phyloP scores from a whole-genome alignment of 441 rosid species.

The Bruguiera hainesii region DNA sequence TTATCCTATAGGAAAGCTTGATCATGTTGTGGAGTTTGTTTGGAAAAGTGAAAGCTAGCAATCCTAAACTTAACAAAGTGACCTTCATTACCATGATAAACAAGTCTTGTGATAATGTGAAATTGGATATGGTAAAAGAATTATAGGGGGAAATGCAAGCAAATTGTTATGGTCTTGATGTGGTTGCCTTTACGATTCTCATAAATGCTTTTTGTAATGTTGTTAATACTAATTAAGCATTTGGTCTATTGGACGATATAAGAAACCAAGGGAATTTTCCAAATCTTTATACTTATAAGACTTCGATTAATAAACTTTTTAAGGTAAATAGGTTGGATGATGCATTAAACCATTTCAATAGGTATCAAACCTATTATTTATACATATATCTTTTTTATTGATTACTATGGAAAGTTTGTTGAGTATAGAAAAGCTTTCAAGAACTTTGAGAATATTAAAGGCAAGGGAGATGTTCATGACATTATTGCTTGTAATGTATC shows the following conservation, averaged over 20 bases:
- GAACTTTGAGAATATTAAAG: slow-evolving; percentile 79
- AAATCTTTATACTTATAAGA: slow-evolving; percentile 81
- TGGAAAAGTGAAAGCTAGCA: slow-evolving; percentile 64
- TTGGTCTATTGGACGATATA: slow-evolving; percentile 63
- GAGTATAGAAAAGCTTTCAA: slow-evolving; percentile 59
- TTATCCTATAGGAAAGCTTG: slow-evolving; percentile 67
- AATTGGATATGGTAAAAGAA: slow-evolving; percentile 31
- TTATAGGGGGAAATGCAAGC: slow-evolving; percentile 87
- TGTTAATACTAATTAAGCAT: slow-evolving; percentile 62
- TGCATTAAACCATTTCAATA: slow-evolving; percentile 55
- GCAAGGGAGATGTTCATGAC: slow-evolving; percentile 72
- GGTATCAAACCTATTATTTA: slow-evolving; percentile 72
- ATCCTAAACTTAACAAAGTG: slow-evolving; percentile 79
- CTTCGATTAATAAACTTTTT: slow-evolving; percentile 75
- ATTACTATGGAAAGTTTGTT: slow-evolving; percentile 83
- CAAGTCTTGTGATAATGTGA: slow-evolving; percentile 69
- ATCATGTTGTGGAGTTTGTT: slow-evolving; percentile 58
- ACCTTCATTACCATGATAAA: slow-evolving; percentile 82
- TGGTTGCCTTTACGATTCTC: slow-evolving; percentile 73
- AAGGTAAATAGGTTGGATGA: slow-evolving; percentile 54
- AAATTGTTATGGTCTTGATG: slow-evolving; percentile 82
- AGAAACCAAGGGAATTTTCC: slow-evolving; percentile 56
- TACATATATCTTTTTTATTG: slow-evolving; percentile 77
- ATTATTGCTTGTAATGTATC: slow-evolving; percentile 90
- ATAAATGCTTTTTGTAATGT: slow-evolving; percentile 73